Evolutionary conservation across 305 asterid genomes (phyloP).

Genomic region (Rubia occidens): DNA sequence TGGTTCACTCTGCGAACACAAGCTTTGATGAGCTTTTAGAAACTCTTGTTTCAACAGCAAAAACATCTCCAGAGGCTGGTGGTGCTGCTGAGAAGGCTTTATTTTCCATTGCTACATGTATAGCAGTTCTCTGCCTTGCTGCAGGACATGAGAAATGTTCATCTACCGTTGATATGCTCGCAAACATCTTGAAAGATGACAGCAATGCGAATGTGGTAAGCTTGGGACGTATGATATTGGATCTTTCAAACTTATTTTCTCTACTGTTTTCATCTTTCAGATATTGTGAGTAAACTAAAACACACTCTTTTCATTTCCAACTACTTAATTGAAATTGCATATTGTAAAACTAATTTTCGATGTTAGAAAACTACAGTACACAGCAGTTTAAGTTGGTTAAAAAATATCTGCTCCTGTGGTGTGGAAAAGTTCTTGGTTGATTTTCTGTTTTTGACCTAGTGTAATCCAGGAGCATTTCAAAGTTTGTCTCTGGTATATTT

Average conservation of each 20-base stretch:
- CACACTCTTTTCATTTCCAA: too few species aligned
- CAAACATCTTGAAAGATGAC: constrained; percentile 78
- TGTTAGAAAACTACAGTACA: too few species aligned
- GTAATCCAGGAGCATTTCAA: too few species aligned
- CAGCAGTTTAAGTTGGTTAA: too few species aligned
- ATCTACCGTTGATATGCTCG: constrained; percentile 86
- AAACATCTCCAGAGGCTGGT: constrained; percentile 74
- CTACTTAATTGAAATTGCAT: too few species aligned
- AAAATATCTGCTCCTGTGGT: too few species aligned
- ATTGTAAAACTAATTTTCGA: too few species aligned
- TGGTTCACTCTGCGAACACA: constrained; percentile 87
- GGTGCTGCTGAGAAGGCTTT: constrained; percentile 95
- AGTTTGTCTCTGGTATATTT: too few species aligned
- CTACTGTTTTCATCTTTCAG: too few species aligned
- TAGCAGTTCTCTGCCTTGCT: constrained; percentile 98
- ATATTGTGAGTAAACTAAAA: too few species aligned
- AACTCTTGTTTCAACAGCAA: constrained; percentile 92
- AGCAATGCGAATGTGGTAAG: constrained; percentile 72
- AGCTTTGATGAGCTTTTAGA: constrained; percentile 87
- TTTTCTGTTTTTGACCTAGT: too few species aligned
- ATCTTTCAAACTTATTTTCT: background rate
- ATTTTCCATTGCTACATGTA: constrained; percentile 90
- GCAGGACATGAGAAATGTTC: constrained; percentile 74
- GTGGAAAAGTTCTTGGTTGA: too few species aligned
- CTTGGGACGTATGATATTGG: background rate